These are phyloP conservation scores for Calonectria ilicicola DNA, from an alignment of 2,329 filamentous ascomycete species.

Conservation along the genomic window DNA sequence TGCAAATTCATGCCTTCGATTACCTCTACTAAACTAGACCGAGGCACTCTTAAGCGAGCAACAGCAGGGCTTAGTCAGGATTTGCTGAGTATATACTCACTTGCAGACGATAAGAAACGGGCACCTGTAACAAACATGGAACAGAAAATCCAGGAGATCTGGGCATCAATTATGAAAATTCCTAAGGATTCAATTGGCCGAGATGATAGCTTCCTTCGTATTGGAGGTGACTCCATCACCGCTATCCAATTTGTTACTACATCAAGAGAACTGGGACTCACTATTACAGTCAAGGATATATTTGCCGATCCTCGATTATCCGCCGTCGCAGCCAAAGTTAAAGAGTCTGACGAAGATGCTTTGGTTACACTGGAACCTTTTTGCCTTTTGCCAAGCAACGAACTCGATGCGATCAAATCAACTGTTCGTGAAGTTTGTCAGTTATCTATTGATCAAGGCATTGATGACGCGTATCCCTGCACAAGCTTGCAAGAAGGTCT, in stretches of 20 bases:
- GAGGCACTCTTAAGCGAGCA: constrained; percentile 4
- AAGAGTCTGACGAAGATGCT: not conserved
- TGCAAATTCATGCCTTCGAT: constrained; percentile 27
- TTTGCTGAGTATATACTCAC: not conserved
- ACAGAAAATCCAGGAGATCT: constrained; percentile 47
- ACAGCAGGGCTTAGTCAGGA: not conserved
- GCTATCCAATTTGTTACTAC: constrained; percentile 62
- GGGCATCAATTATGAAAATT: constrained; percentile 51
- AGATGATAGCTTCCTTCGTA: constrained; percentile 61
- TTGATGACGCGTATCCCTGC: constrained; percentile 38
- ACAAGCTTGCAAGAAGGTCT: constrained; percentile 6
- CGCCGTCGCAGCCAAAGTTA: constrained; percentile 29
- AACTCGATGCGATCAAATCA: not conserved
- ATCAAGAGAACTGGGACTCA: constrained; percentile 52
- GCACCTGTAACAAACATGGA: constrained; percentile 16
- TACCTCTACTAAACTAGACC: constrained; percentile 29
- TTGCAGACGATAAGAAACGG: not conserved
- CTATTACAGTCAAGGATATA: constrained; percentile 57
- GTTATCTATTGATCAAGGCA: constrained; percentile 27
- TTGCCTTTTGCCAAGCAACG: not conserved
- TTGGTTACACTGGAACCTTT: not conserved
- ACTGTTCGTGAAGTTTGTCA: not conserved
- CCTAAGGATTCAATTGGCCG: constrained; percentile 48
- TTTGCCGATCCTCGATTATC: constrained; percentile 43
- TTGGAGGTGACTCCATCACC: constrained; percentile 61